A percentile compares a stretch with the other conserved stretches of the same genome.
phyloP scores from a whole-genome alignment of 2,329 filamentous ascomycete species.

The Sclerotinia glacialis region DNA sequence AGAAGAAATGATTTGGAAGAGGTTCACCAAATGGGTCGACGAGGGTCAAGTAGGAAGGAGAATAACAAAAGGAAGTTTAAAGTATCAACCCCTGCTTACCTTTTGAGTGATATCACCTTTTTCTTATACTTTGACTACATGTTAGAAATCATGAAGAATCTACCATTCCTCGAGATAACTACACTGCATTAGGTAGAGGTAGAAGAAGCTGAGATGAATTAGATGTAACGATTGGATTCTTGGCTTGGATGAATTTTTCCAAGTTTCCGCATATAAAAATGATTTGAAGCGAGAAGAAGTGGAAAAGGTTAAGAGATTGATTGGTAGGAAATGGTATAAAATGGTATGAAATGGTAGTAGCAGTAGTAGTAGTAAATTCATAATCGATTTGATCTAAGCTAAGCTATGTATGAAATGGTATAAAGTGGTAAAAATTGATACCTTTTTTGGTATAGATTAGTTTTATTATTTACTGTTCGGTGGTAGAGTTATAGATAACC shows the following conservation, averaged over 20 bases:
- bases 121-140: slow-evolving; percentile 7
- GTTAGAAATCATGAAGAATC: background rate
- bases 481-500: too few species aligned
- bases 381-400: too few species aligned
- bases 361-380: too few species aligned
- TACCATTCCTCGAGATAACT: background rate
- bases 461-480: too few species aligned
- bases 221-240: background rate
- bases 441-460: too few species aligned
- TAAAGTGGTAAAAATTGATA: too few species aligned
- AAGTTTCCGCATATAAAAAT: background rate
- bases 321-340: too few species aligned
- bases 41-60: slow-evolving; percentile 2
- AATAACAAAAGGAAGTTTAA: background rate
- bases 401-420: too few species aligned
- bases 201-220: slow-evolving; percentile 9
- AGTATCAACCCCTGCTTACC: background rate
- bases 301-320: background rate
- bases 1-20: background rate
- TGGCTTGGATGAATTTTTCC: background rate
- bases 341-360: too few species aligned
- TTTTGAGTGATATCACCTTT: background rate
- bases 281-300: background rate
- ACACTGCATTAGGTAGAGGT: background rate
- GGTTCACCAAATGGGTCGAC: background rate